These are phyloP conservation scores for Jamesozyma rosinii DNA, from an alignment of 805 yeast species.

Conservation along the genomic window DNA sequence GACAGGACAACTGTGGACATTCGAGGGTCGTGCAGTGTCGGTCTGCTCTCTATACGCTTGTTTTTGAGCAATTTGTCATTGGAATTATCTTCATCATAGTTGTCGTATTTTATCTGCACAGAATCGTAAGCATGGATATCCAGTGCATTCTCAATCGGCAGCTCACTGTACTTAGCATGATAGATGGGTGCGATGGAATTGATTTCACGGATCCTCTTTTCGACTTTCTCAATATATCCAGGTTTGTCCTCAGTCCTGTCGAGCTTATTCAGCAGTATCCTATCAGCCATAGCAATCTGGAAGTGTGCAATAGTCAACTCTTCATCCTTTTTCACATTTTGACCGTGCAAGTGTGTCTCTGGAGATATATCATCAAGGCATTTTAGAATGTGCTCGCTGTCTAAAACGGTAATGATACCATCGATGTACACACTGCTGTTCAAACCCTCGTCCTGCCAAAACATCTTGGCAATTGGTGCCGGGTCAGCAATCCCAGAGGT, in stretches of 20 bases:
- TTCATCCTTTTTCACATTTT: conserved; percentile 32
- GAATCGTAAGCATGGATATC: conserved; percentile 73
- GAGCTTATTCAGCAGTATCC: conserved; percentile 65
- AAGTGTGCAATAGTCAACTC: conserved; percentile 72
- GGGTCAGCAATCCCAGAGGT: conserved; percentile 98
- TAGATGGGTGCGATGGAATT: conserved; percentile 62
- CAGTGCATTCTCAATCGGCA: conserved; percentile 53
- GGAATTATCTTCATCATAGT: conserved; percentile 4
- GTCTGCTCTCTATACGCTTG: conserved; percentile 4
- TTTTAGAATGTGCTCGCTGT: conserved; percentile 52
- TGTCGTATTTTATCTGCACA: conserved; percentile 2
- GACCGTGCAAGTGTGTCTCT: conserved; percentile 62
- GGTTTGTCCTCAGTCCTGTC: conserved; percentile 39
- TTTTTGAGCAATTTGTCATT: conserved; percentile 6
- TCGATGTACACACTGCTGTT: conserved; percentile 79
- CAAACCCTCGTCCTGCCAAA: conserved; percentile 91
- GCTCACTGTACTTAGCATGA: conserved; percentile 64
- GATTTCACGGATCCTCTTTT: conserved; percentile 35
- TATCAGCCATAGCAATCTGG: conserved; percentile 87
- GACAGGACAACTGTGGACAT: conserved; percentile 46
- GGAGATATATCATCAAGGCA: conserved; percentile 53
- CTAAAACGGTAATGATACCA: conserved; percentile 84
- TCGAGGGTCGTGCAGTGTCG: conserved; percentile 40
- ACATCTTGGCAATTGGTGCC: conserved; percentile 93
- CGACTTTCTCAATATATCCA: conserved; percentile 27